Percentiles rank a stretch among this genome's conserved stretches.
Evolutionary conservation across 768 basidiomycete species (phyloP).

Genomic region (Boletus rufocinnamomeus): DNA sequence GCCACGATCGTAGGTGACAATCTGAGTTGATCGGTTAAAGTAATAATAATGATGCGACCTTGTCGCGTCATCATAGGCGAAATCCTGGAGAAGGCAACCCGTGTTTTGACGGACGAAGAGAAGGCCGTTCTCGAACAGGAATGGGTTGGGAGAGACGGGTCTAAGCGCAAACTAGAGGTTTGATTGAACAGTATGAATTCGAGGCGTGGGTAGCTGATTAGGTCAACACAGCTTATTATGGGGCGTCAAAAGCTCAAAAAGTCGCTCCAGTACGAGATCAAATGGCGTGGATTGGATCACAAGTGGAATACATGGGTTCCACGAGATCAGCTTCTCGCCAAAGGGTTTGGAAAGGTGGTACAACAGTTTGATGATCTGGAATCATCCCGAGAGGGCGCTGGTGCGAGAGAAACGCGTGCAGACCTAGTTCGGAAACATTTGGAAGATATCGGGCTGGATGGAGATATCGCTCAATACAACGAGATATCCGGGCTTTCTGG

Average conservation of each 20-base stretch:
- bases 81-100: conserved; percentile 86
- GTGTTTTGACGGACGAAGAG: conserved; percentile 88
- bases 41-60: conserved; percentile 10
- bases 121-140: conserved; percentile 75
- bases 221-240: conserved; percentile 64
- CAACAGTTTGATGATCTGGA: conserved; percentile 97
- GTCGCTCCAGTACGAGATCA: conserved; percentile 89
- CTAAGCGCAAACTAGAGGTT: conserved; percentile 89
- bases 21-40: conserved; percentile 11
- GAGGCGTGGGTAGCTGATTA: conserved; percentile 18
- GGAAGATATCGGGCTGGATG: conserved; percentile 94
- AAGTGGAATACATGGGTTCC: conserved; percentile 90
- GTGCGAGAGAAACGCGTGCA: conserved; percentile 80
- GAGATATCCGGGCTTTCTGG: conserved; percentile 94
- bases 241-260: conserved; percentile 98
- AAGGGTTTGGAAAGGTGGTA: conserved; percentile 87
- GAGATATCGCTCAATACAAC: conserved; percentile 97
- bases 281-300: conserved; percentile 83
- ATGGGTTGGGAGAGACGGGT: conserved; percentile 90
- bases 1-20: conserved; percentile 79
- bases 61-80: conserved; percentile 56
- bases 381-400: conserved; percentile 93
- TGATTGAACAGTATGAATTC: conserved; percentile 24
- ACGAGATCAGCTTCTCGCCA: conserved; percentile 80
- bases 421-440: conserved; percentile 86